Evolutionary conservation across 805 yeast species (phyloP).

Genomic region (Peterozyma toletana): DNA sequence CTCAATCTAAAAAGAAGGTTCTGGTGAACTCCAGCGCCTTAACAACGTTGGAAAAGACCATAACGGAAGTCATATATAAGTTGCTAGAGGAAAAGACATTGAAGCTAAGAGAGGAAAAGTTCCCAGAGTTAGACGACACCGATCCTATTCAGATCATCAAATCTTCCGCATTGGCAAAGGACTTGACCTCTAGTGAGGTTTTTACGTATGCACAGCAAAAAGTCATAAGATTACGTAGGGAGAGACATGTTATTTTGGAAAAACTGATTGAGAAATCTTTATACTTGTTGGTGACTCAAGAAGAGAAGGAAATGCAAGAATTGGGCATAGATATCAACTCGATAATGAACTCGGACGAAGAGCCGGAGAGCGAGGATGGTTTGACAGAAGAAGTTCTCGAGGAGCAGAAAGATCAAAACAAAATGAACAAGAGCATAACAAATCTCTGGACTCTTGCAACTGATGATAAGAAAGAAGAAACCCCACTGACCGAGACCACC

Average conservation of each 20-base stretch:
- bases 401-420: constrained; percentile 59
- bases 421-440: constrained; percentile 71
- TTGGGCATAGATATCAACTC: constrained; percentile 18
- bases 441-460: constrained; percentile 47
- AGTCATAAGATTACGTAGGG: constrained; percentile 62
- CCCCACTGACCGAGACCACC: constrained; percentile 5
- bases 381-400: constrained; percentile 36
- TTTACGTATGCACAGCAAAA: constrained; percentile 53
- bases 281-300: constrained; percentile 52
- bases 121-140: constrained; percentile 21
- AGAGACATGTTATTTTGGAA: constrained; percentile 57
- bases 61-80: constrained; percentile 46
- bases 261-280: constrained; percentile 58
- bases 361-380: constrained; percentile 23
- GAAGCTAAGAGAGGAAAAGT: constrained; percentile 24
- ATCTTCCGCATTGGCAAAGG: constrained; percentile 47
- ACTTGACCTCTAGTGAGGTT: constrained; percentile 43
- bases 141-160: constrained; percentile 28
- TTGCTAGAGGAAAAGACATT: constrained; percentile 55
- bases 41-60: constrained; percentile 43
- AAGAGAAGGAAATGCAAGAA: constrained; percentile 37
- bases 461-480: constrained; percentile 6
- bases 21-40: constrained; percentile 11
- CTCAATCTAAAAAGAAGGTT: background rate
- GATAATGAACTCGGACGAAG: constrained; percentile 6